These are phyloP conservation scores for Myriosclerotinia duriaeana DNA, from an alignment of 2,329 filamentous ascomycete species.

Conservation along the genomic window DNA sequence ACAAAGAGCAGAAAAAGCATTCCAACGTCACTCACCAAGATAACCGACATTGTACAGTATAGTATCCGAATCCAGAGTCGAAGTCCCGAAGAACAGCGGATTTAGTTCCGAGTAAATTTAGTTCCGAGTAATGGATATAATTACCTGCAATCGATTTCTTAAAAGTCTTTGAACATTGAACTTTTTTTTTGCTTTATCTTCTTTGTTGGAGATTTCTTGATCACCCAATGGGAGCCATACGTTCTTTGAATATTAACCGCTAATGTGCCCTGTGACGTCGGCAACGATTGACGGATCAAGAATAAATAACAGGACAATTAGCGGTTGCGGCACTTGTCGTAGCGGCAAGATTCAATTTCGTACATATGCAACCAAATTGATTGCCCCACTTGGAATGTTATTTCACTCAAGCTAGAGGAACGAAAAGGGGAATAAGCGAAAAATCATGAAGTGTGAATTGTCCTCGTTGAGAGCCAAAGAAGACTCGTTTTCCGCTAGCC, in stretches of 20 bases:
- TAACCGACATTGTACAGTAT: neutral
- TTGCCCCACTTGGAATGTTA: conserved; percentile 5
- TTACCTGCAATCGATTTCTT: neutral
- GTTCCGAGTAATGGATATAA: neutral
- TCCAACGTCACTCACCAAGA: neutral
- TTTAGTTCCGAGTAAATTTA: neutral
- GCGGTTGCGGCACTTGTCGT: neutral
- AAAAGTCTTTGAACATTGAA: neutral
- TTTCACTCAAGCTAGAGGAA: neutral
- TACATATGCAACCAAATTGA: neutral
- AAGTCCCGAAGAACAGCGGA: conserved; percentile 6
- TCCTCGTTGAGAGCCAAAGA: neutral
- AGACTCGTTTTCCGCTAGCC: neutral
- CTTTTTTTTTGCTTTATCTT: neutral
- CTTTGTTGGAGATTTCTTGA: neutral
- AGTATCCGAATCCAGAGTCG: neutral
- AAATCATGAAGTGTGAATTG: conserved; percentile 3
- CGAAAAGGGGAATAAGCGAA: neutral
- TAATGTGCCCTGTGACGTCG: neutral
- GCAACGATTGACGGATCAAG: neutral
- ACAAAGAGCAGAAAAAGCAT: neutral
- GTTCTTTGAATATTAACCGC: neutral
- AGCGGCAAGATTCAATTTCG: neutral
- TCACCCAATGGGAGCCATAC: neutral
- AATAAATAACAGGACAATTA: neutral